Percentiles rank a stretch among this genome's conserved stretches.
Evolutionary conservation across 2,329 filamentous ascomycete species (phyloP).

Genomic region (Fusarium newnesense): DNA sequence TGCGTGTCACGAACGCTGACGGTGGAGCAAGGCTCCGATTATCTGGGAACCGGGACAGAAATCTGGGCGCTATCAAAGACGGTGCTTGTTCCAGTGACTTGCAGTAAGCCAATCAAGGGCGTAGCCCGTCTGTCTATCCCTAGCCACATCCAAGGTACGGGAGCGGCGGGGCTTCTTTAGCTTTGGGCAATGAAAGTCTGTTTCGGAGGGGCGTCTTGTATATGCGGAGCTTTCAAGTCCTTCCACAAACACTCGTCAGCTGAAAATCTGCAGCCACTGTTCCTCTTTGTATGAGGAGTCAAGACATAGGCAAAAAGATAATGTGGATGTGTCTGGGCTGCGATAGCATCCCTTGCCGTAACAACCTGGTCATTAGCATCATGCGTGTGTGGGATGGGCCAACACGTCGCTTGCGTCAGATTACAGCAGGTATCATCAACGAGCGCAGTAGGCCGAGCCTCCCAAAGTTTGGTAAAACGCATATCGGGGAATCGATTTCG

Average conservation of each 20-base stretch:
- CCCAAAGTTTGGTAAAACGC: conserved; percentile 14
- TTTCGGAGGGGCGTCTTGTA: conserved; percentile 31
- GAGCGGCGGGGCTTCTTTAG: conserved; percentile 40
- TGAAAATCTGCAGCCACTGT: conserved; percentile 36
- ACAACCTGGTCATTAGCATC: background rate
- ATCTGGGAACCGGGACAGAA: conserved; percentile 47
- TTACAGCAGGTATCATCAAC: background rate
- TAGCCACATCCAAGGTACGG: conserved; percentile 42
- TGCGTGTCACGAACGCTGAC: conserved; percentile 42
- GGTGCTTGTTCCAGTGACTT: conserved; percentile 36
- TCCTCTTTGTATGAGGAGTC: conserved; percentile 2
- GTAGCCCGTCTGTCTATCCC: conserved; percentile 17
- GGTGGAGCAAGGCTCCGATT: conserved; percentile 48
- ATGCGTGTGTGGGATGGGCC: conserved; percentile 15
- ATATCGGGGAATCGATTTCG: conserved; percentile 12
- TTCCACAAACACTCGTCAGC: conserved; percentile 33
- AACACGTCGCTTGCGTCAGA: conserved; percentile 23
- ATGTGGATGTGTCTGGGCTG: background rate
- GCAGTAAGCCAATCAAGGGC: conserved; percentile 40
- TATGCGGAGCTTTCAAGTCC: conserved; percentile 29
- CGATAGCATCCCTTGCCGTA: background rate
- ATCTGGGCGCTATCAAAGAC: conserved; percentile 39
- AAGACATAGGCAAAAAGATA: conserved; percentile 11
- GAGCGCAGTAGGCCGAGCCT: conserved; percentile 13
- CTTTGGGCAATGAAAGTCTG: conserved; percentile 37